phyloP scores from a whole-genome alignment of 306 rosid species.

The Cicer arietinum region DNA sequence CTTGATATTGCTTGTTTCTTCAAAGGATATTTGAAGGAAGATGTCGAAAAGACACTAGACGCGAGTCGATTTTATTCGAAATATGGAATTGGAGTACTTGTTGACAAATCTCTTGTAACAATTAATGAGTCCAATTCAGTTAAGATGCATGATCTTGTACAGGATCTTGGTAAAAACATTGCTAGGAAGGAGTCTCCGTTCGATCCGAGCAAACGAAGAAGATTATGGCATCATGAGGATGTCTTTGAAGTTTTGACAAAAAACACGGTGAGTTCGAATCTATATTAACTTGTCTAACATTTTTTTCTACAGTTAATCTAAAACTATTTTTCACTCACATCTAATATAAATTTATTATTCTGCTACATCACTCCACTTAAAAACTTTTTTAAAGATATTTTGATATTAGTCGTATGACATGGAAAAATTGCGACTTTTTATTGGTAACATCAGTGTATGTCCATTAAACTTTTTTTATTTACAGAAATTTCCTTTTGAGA shows the following conservation, averaged over 20 bases:
- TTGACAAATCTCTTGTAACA: constrained; percentile 37
- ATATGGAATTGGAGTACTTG: constrained; percentile 33
- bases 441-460: too few relatives aligned
- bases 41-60: constrained; percentile 31
- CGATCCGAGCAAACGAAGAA: constrained; percentile 37
- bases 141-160: constrained; percentile 52
- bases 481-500: too few relatives aligned
- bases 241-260: constrained; percentile 23
- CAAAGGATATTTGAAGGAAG: background rate
- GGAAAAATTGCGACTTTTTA: too few relatives aligned
- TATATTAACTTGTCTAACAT: background rate
- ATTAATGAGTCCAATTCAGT: background rate
- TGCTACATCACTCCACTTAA: too few relatives aligned
- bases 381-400: too few relatives aligned
- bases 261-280: constrained; percentile 24
- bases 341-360: too few relatives aligned
- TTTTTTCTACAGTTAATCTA: background rate
- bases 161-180: constrained; percentile 51
- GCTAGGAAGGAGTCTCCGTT: constrained; percentile 41
- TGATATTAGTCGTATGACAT: too few relatives aligned
- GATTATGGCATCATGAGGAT: constrained; percentile 50
- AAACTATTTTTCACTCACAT: too few relatives aligned
- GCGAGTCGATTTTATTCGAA: background rate
- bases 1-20: constrained; percentile 58
- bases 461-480: too few relatives aligned